Conservation (phyloP, 2,329 filamentous ascomycete genomes). For the Fusarium annulatum region DNA sequence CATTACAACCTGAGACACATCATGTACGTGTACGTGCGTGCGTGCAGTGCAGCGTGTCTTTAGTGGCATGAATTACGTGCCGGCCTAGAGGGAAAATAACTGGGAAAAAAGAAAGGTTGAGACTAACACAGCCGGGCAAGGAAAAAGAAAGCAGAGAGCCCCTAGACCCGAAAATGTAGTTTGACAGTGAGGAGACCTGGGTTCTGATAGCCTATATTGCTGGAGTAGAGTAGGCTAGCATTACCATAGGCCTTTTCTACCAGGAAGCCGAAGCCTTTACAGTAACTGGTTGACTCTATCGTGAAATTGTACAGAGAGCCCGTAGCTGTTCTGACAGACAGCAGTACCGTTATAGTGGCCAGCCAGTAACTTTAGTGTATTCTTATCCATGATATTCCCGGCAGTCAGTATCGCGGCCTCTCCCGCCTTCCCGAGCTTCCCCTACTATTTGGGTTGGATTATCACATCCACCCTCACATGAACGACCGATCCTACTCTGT, state of each 20-base stretch:
- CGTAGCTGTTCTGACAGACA: not conserved
- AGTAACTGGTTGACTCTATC: not conserved
- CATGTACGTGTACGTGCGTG: conserved; percentile 14
- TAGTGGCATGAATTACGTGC: conserved; percentile 17
- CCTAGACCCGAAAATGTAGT: not conserved
- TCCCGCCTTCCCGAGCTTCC: conserved; percentile 28
- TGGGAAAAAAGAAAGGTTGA: conserved; percentile 24
- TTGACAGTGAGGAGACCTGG: not conserved
- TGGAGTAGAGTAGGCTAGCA: not conserved
- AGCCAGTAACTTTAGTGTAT: not conserved
- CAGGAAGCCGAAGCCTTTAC: not conserved
- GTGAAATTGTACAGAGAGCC: not conserved
- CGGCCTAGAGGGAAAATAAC: conserved; percentile 14
- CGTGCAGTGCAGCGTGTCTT: not conserved
- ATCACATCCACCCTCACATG: not conserved
- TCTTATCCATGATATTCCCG: conserved; percentile 14
- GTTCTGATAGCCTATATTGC: not conserved
- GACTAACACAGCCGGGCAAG: conserved; percentile 6
- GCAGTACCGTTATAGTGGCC: not conserved
- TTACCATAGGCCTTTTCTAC: not conserved
- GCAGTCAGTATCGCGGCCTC: conserved; percentile 24
- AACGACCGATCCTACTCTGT: conserved; percentile 11
- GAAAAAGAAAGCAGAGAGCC: conserved; percentile 26
- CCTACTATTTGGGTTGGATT: conserved; percentile 1
- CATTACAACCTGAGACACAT: conserved; percentile 23